Evolutionary conservation across 164 flowering plant genomes (phyloP).

Genomic region (Berberis vulgaris): DNA sequence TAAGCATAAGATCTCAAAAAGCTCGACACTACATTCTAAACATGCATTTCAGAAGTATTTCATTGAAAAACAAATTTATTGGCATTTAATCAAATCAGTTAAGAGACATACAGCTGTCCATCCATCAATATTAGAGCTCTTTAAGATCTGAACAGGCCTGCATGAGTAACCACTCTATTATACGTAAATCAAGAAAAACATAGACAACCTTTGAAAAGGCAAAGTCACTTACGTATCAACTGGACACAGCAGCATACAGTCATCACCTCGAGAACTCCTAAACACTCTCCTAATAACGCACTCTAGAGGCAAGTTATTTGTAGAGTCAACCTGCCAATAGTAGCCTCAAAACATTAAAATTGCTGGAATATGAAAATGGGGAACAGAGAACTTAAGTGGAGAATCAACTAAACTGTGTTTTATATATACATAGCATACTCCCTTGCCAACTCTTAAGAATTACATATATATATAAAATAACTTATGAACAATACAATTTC

Average conservation of each 20-base stretch:
- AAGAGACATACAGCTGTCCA: slow-evolving; percentile 84
- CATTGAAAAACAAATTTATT: neutral
- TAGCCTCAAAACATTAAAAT: slow-evolving; percentile 8
- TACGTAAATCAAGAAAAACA: neutral
- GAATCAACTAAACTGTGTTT: neutral
- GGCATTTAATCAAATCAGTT: neutral
- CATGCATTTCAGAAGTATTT: neutral
- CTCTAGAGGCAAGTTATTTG: slow-evolving; percentile 68
- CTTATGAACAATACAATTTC: too few relatives aligned
- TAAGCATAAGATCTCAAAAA: neutral
- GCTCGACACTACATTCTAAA: neutral
- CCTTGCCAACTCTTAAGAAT: neutral
- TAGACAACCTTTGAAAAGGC: neutral
- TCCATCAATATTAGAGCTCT: slow-evolving; percentile 84
- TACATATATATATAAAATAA: too few relatives aligned
- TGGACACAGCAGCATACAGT: slow-evolving; percentile 86
- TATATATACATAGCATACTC: neutral
- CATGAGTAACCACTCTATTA: slow-evolving; percentile 16
- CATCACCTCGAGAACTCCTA: slow-evolving; percentile 61
- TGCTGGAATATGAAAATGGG: neutral
- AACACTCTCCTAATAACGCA: slow-evolving; percentile 84
- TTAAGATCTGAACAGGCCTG: slow-evolving; percentile 93
- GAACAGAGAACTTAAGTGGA: neutral
- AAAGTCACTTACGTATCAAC: slow-evolving; percentile 70
- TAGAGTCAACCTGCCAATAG: slow-evolving; percentile 68